These are phyloP conservation scores for Clarkia xantiana DNA, from an alignment of 345 rosid species.

Conservation along the genomic window DNA sequence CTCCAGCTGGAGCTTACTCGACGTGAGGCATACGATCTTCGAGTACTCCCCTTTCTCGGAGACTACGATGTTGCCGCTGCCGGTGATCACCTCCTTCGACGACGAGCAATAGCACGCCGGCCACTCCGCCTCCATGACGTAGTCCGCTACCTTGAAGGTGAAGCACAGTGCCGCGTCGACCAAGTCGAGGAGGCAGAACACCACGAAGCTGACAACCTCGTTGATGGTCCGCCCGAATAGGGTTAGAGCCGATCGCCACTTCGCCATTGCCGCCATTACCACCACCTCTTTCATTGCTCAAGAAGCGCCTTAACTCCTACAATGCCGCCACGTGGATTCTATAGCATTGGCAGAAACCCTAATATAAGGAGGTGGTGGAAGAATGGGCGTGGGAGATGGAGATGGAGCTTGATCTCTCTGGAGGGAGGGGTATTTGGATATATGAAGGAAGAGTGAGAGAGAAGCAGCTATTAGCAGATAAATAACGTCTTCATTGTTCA, in stretches of 20 bases:
- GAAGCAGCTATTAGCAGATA: conserved; percentile 10
- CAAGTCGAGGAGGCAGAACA: conserved; percentile 68
- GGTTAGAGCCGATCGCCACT: conserved; percentile 14
- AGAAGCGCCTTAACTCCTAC: not conserved
- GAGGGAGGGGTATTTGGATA: conserved; percentile 5
- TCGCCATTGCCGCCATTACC: conserved; percentile 18
- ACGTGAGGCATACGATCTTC: conserved; percentile 50
- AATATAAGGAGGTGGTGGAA: not conserved
- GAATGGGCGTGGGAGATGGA: conserved; percentile 13
- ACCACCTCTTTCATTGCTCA: not conserved
- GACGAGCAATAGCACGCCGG: conserved; percentile 74
- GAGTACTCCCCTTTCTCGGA: conserved; percentile 72
- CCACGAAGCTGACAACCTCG: conserved; percentile 53
- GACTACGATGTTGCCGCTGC: conserved; percentile 45
- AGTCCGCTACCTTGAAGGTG: conserved; percentile 58
- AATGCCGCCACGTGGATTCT: too few species aligned
- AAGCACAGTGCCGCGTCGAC: conserved; percentile 53
- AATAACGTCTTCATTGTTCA: conserved; percentile 31
- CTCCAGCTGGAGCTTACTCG: conserved; percentile 65
- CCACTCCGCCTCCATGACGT: conserved; percentile 74
- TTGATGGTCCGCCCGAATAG: conserved; percentile 30
- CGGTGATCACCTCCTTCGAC: conserved; percentile 46
- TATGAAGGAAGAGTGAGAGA: conserved; percentile 9
- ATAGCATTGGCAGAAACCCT: too few species aligned
- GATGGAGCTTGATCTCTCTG: not conserved